A percentile compares a stretch with the other conserved stretches of the same genome.
Conservation (phyloP, 2,329 filamentous ascomycete species). For the Neurospora sp. region DNA sequence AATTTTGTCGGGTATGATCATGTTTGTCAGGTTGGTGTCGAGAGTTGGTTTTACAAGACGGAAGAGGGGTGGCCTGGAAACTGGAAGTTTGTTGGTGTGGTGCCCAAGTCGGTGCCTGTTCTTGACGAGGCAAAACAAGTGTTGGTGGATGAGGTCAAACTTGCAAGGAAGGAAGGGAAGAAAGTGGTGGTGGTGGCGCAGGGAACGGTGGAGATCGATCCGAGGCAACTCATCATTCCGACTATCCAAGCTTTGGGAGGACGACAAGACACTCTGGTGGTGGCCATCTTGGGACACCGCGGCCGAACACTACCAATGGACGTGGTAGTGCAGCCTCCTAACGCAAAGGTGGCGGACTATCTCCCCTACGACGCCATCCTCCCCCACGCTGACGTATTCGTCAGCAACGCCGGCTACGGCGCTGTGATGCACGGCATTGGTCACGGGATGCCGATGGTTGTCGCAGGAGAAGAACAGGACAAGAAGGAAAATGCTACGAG, state of each 20-base stretch:
- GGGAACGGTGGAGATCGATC: constrained; percentile 30
- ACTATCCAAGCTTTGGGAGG: constrained; percentile 23
- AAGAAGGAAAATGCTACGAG: constrained; percentile 29
- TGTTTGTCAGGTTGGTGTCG: constrained; percentile 28
- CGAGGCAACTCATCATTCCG: constrained; percentile 28
- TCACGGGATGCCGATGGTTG: constrained; percentile 30
- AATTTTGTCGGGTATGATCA: constrained; percentile 27
- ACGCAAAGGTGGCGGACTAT: constrained; percentile 27
- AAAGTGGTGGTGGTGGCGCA: constrained; percentile 30
- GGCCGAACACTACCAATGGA: constrained; percentile 18
- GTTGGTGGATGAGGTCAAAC: constrained; percentile 29
- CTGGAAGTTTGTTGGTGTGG: constrained; percentile 27
- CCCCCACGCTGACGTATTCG: constrained; percentile 26
- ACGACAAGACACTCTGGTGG: constrained; percentile 20
- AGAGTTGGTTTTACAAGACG: constrained; percentile 26
- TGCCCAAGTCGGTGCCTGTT: constrained; percentile 12
- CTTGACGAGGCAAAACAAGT: not conserved
- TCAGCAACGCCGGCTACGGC: constrained; percentile 32
- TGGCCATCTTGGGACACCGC: constrained; percentile 28
- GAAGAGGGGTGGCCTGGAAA: constrained; percentile 26
- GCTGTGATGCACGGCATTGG: constrained; percentile 31
- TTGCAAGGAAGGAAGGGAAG: constrained; percentile 14
- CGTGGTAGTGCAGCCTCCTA: constrained; percentile 16
- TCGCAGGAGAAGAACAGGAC: constrained; percentile 32
- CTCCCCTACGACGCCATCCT: constrained; percentile 30